Conservation (phyloP, 2,329 filamentous ascomycete genomes). For the Fusarium siculi region DNA sequence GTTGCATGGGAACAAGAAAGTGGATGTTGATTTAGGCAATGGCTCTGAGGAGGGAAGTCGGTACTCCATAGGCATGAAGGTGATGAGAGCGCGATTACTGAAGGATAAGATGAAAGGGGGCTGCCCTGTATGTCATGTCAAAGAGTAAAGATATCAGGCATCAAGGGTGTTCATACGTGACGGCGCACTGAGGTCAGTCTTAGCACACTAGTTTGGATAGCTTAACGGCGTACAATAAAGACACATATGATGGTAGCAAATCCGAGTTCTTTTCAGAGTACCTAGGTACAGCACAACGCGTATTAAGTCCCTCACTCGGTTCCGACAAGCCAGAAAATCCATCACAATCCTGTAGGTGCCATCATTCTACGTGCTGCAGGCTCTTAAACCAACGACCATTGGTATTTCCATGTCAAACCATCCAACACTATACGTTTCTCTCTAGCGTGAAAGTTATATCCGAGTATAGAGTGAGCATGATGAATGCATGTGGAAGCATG, state of each 20-base stretch:
- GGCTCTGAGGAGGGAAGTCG: constrained; percentile 57
- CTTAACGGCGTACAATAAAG: constrained; percentile 13
- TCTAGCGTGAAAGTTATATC: constrained; percentile 25
- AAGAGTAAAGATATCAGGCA: constrained; percentile 30
- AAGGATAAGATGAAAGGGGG: constrained; percentile 74
- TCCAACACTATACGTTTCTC: constrained; percentile 30
- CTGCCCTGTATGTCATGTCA: constrained; percentile 67
- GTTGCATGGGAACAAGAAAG: constrained; percentile 57
- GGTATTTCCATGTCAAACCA: constrained; percentile 20
- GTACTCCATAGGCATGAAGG: constrained; percentile 83
- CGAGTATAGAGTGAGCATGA: constrained; percentile 14
- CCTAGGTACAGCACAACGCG: constrained; percentile 38
- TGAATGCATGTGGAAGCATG: constrained; percentile 22
- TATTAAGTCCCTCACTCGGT: constrained; percentile 40
- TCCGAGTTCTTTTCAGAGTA: constrained; percentile 37
- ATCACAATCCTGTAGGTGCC: constrained; percentile 35
- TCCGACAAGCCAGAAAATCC: constrained; percentile 30
- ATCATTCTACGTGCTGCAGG: constrained; percentile 30
- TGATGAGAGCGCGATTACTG: constrained; percentile 84
- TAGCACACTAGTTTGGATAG: constrained; percentile 1
- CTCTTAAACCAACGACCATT: constrained; percentile 24
- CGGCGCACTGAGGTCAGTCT: constrained; percentile 26
- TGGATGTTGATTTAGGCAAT: constrained; percentile 60
- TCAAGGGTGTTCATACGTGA: constrained; percentile 10
- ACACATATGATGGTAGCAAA: constrained; percentile 14